Base-by-base conservation (phyloP, 2,329 filamentous ascomycete genomes). In the Phialemoniopsis sp. region DNA sequence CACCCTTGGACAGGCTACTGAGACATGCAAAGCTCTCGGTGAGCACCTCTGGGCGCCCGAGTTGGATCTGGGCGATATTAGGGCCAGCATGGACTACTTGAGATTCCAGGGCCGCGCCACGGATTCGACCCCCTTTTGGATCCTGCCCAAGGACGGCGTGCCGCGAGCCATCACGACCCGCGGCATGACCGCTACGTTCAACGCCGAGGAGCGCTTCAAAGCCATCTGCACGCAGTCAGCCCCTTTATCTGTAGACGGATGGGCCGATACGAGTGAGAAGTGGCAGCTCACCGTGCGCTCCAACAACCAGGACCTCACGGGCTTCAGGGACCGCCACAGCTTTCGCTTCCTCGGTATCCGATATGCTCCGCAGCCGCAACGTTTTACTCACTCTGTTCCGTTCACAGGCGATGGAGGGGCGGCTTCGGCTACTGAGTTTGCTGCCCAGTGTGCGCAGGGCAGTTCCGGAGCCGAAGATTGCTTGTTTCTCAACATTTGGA, bases 331-430 rank as follows among this genome's bases (percentile, higher is more conserved):
- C 41, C 62, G 58, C n/a, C 56, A 64, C 16, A 64, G 64, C 12
- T 77, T 76, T 47, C 68, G 72, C 6, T 76, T 76, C 46, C 56
- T 71, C 14, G 72, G 71, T 13, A 53, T 76, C 28, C 63, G 67
- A 38, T 73, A 72, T 43, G 70, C 67, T 4, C 46, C 60, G 0
- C 57, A 63, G 38, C 68, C 70, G 2, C 49, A 60, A 38, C 58
- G 70, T 14, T 74, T 73, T 48, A 61, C 60, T 1, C 66, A 75
- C 44, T 62, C 70, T 0, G 52, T 50, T 13, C 54, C 56, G 2
- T 69, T 71, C 42, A 45, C 55, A 16, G 63, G 59, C 1, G 50
- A 51, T 4, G 60, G 56, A 2, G 46, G 47, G 10, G 50, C 54
- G 7, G 54, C 55, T 13, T 53, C 59, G n/a, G 66, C 64, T 2